Evolutionary conservation across 1,284 basidiomycete species (phyloP), one percentile per base, ranked within the genome.

Genomic region (Malassezia pachydermatis): DNA sequence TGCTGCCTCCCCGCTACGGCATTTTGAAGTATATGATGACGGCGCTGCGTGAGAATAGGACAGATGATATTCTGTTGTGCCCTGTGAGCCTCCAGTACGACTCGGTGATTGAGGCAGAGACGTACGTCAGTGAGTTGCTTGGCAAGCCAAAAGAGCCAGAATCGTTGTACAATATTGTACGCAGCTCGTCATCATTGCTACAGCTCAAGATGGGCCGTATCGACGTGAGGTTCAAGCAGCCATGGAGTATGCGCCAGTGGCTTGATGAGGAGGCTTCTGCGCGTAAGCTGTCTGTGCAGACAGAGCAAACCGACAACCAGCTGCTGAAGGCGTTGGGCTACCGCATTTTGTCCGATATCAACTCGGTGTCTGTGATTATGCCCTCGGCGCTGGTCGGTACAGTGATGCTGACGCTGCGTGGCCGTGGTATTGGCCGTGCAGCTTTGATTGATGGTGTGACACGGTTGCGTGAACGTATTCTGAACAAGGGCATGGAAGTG

Each of bases 101-200:
- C 57, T 66, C 65, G 41, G 72, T 73, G 20, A 72, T 74, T 41
- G 73, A 74, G 48, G 65, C 65, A 4, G 72, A 73, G 22, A 65
- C 60, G n/a, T 74, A 73, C 45, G 60, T 72, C 4, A 63, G 65
- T 23, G 72, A 73, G 58, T 59, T 74, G 17, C 62, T 74, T 1
- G 73, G 73, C 23, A 71, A 70, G 45, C 73, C 73, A n/a, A 74
- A 74, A 51, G 69, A 73, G 51, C 60, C 65, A n/a, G 73, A 74
- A 36, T 68, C 66, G 19, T 60, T 74, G 16, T 52, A 69, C 3
- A 70, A 70, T 6, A 54, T 74, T 17, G 56, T 74, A 2, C 55
- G 59, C 22, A 72, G 67, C 35, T 64, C 62, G 14, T 61, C 65
- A 1, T 60, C 65, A n/a, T 36, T 73, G 17, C 54, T 73, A 2